Evolutionary conservation across 352 stramenopile genomes (phyloP), one percentile per base, ranked within the genome.

Genomic region (Thraustochytrium striatum): DNA sequence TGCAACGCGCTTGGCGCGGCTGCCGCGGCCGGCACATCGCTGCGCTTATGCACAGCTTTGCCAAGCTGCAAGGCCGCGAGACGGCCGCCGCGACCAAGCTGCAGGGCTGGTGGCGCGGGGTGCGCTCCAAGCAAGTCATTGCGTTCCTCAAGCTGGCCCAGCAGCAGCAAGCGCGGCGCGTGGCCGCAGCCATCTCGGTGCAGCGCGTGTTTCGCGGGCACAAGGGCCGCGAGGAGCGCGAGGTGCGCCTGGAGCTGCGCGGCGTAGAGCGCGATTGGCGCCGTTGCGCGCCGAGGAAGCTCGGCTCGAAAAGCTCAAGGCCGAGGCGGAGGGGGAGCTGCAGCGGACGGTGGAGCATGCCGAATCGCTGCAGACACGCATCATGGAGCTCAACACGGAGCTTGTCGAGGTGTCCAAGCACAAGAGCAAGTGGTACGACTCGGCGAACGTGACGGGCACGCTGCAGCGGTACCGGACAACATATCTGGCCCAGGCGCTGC

Each of bases 381-480:
- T 86, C 13, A 72, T 84, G 47, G 68, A 84, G 30, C 78, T 87
- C 25, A 65, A 82, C 53, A 33, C 61, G 32, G 53, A 83, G 43
- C 36, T 53, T 21, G 38, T 59, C 58, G 73, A 81, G 35, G 43
- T 83, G 1, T 52, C 41, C 8, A 83, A 83, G 43, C 44, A 81
- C 21, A 89, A 43, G 78, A 85, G 1, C 89, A 91, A 73, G 81
- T 87, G 69, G 41, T 84, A 11, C 83, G 83, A 41, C 82, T 92
- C 11, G 50, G 86, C 73, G 53, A 78, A 32, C 59, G 85, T 32
- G 84, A 94, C 90, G 1, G 91, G 91, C 21, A 92, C 88, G 1
- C 90, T 88, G 53, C 92, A 97, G 83, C 88, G 92, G 11, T 97
- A 93, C 82, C 81, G 95, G 33, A 97, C 92, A n/a, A 91, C 94